Conservation (phyloP, 192 early-diverging fungal genomes). For the Coemansia guatemalensis region DNA sequence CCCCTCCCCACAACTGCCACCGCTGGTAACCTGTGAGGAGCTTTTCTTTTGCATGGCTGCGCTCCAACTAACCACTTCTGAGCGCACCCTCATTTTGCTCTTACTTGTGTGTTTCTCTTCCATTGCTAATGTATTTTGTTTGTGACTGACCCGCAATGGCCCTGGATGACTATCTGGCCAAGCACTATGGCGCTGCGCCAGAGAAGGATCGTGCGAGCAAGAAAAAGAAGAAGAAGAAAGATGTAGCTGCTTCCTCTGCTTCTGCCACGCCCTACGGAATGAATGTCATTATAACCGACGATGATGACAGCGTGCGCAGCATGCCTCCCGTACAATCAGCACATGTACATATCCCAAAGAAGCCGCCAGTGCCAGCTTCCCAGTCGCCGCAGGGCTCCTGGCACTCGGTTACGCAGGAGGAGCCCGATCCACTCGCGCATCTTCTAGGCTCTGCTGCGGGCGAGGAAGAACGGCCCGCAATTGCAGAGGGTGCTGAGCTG, state of each 20-base stretch:
- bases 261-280: slow-evolving; percentile 5
- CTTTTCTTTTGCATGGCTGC: too few relatives aligned
- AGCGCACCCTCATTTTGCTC: neutral
- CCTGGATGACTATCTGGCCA: slow-evolving; percentile 45
- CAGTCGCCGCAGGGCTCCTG: slow-evolving; percentile 12
- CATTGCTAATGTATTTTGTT: neutral
- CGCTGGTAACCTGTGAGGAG: neutral
- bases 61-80: neutral
- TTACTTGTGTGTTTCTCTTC: too few relatives aligned
- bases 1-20: neutral
- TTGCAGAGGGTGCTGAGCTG: slow-evolving; percentile 42
- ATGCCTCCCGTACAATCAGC: neutral
- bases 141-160: slow-evolving; percentile 11
- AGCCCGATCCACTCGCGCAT: slow-evolving; percentile 6
- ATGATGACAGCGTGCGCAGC: slow-evolving; percentile 14
- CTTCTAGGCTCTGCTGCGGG: slow-evolving; percentile 5
- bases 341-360: too few relatives aligned
- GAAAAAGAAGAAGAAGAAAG: slow-evolving; percentile 9
- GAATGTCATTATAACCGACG: slow-evolving; percentile 26
- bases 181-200: slow-evolving; percentile 38
- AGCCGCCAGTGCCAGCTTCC: too few relatives aligned
- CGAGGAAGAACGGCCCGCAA: slow-evolving; percentile 34
- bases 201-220: slow-evolving; percentile 19
- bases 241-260: too few relatives aligned
- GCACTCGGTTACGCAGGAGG: slow-evolving; percentile 8